Evolutionary conservation across 345 rosid genomes (phyloP).

Genomic region (Brassica incana): DNA sequence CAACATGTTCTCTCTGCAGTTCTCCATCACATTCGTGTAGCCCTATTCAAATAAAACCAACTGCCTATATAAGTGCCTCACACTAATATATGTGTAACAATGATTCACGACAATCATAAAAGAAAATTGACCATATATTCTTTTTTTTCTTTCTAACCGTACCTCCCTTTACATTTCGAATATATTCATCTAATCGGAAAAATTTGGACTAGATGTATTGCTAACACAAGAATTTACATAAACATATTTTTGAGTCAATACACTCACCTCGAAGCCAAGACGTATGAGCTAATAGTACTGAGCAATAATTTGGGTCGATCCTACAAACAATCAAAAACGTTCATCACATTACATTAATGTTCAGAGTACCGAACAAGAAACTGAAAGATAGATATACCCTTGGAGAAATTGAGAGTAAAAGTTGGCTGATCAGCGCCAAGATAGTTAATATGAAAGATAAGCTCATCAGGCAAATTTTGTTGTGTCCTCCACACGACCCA

Average conservation of each 20-base stretch:
- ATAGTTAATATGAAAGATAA: neutral
- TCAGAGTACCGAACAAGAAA: neutral
- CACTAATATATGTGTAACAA: neutral
- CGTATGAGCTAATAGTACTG: constrained; percentile 52
- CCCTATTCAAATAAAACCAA: constrained; percentile 44
- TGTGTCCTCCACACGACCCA: neutral
- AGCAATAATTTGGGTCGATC: neutral
- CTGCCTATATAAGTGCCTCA: neutral
- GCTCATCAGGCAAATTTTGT: neutral
- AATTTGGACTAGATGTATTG: neutral
- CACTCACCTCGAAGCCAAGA: constrained; percentile 69
- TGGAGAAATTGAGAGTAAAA: constrained; percentile 93
- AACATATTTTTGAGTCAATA: neutral
- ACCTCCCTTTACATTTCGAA: neutral
- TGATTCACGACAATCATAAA: neutral
- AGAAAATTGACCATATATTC: neutral
- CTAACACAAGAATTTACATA: neutral
- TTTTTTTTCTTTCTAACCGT: neutral
- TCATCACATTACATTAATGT: neutral
- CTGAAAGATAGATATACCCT: constrained; percentile 45
- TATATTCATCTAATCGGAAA: neutral
- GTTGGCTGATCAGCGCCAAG: constrained; percentile 82
- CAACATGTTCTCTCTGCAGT: neutral
- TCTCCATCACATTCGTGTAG: constrained; percentile 63
- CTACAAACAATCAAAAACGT: constrained; percentile 5